A percentile compares a stretch with the other conserved stretches of the same genome.
phyloP scores from a whole-genome alignment of 1,139 yeast genomes.

The Taphrina pruni region DNA sequence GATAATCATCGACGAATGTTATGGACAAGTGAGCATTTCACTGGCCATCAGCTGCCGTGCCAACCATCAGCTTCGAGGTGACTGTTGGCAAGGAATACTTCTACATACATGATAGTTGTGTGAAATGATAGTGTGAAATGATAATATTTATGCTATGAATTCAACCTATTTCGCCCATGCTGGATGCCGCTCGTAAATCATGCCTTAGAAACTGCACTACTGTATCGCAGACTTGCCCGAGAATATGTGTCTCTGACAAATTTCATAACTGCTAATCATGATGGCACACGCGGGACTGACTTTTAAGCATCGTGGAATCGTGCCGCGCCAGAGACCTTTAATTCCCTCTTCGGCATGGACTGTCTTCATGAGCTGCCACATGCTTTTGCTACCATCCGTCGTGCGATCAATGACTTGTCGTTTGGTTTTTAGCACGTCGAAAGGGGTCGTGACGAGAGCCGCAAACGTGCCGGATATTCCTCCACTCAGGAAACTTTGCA shows the following conservation, averaged over 20 bases:
- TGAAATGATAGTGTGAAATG: too few relatives aligned
- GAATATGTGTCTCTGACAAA: constrained; percentile 61
- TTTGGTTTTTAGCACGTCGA: constrained; percentile 96
- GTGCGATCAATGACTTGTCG: constrained; percentile 65
- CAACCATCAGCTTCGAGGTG: too few relatives aligned
- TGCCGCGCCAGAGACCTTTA: constrained; percentile 79
- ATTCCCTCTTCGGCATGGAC: constrained; percentile 77
- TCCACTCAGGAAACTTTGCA: constrained; percentile 81
- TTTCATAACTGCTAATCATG: constrained; percentile 94
- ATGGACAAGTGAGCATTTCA: too few relatives aligned
- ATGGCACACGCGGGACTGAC: constrained; percentile 98
- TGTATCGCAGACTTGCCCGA: constrained; percentile 21
- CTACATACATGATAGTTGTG: background rate
- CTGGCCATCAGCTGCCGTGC: too few relatives aligned
- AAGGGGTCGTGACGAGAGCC: constrained; percentile 87
- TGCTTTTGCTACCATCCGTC: constrained; percentile 51
- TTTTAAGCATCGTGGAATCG: constrained; percentile 82
- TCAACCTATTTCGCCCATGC: background rate
- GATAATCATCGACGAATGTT: too few relatives aligned
- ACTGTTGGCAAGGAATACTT: too few relatives aligned
- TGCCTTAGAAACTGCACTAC: background rate
- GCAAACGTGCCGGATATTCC: constrained; percentile 84
- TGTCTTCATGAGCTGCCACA: constrained; percentile 68
- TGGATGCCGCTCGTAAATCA: background rate
- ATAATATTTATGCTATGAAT: background rate